Evolutionary conservation across 2,329 filamentous ascomycete species (phyloP), one percentile per base, ranked within the genome.

Genomic region (Alternaria incomplexa): DNA sequence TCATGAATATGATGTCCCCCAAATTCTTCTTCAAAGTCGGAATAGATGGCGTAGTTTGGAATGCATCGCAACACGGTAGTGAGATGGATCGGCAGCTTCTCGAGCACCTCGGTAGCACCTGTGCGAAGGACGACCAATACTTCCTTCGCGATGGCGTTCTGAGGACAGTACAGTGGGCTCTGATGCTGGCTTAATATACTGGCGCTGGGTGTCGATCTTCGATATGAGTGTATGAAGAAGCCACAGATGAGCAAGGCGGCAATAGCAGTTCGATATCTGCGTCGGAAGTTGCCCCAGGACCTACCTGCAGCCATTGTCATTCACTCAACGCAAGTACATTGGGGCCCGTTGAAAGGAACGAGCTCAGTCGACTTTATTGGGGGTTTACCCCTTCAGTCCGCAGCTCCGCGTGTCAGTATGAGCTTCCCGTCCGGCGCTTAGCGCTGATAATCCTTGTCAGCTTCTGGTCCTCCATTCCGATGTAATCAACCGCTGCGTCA

Each of bases 41-140:
- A 80, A 63, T 75, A 79, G 43, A 80, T 71, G 13, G 73, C 57
- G 44, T 72, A 70, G 32, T 77, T 65, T 2, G 74, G 74, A 40
- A 73, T 73, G 63, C 78, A 80, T 22, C 63, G 64, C 5, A 80
- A 47, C n/a, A 75, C 80, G 3, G 78, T 79, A 7, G 66, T 46
- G 43, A 80, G 63, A 48, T 79, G 77, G 3, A 77, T 73, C 1
- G 86, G 85, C 3, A 88, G 79, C 68, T 87, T 87, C 30, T 84
- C 81, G 54, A 80, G 78, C 12, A 84, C 80, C 70, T 88, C 85
- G 6, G 85, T 87, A 5, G 85, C 84, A 40, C 86, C 86, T 2
- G 86, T 88, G 61, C 85, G 84, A 66, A 88, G 79, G 20, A 86
- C 79, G 6, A 87, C 81, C 17, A 87, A 81, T 17, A 87, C 72